These are phyloP conservation scores for Hypoxylon fuscum DNA, from an alignment of 495 filamentous ascomycete genomes.

Conservation along the genomic window DNA sequence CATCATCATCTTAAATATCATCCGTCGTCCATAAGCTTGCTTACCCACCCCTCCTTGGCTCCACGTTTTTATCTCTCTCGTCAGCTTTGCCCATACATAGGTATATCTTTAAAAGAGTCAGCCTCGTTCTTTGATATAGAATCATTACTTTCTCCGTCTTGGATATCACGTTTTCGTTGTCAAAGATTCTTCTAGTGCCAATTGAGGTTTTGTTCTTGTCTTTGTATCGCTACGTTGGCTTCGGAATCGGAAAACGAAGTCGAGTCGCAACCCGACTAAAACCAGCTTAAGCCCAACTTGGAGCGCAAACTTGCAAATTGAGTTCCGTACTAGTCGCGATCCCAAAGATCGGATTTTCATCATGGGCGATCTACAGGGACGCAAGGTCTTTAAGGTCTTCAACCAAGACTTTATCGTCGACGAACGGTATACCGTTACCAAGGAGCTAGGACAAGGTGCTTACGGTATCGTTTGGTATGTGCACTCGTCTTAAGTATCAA, in stretches of 20 bases:
- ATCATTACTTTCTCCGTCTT: neutral
- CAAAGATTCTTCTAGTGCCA: neutral
- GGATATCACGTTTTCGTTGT: slow-evolving; percentile 3
- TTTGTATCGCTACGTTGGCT: neutral
- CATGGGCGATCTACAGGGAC: slow-evolving; percentile 83
- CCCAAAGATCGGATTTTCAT: slow-evolving; percentile 15
- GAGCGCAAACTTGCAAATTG: neutral
- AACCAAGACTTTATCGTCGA: slow-evolving; percentile 99
- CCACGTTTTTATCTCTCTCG: neutral
- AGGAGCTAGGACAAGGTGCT: slow-evolving; percentile 96
- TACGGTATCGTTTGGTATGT: slow-evolving; percentile 98
- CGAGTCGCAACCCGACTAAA: slow-evolving; percentile 6
- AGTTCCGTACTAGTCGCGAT: neutral
- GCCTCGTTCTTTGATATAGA: slow-evolving; percentile 20
- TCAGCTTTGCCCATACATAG: slow-evolving; percentile 28
- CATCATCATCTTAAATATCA: slow-evolving; percentile 14
- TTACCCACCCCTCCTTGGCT: neutral
- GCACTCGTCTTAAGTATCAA: neutral
- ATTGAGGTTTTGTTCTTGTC: slow-evolving; percentile 10
- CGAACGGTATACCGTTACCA: slow-evolving; percentile 97
- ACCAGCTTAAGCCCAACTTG: slow-evolving; percentile 4
- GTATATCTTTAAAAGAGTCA: slow-evolving; percentile 2
- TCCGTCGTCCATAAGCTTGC: slow-evolving; percentile 14
- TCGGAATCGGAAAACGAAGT: neutral
- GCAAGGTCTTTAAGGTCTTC: slow-evolving; percentile 99